A percentile compares a stretch with the other conserved stretches of the same genome.
These are phyloP conservation scores for Nakazawaea ernobii DNA, from an alignment of 805 yeast genomes.

Conservation along the genomic window DNA sequence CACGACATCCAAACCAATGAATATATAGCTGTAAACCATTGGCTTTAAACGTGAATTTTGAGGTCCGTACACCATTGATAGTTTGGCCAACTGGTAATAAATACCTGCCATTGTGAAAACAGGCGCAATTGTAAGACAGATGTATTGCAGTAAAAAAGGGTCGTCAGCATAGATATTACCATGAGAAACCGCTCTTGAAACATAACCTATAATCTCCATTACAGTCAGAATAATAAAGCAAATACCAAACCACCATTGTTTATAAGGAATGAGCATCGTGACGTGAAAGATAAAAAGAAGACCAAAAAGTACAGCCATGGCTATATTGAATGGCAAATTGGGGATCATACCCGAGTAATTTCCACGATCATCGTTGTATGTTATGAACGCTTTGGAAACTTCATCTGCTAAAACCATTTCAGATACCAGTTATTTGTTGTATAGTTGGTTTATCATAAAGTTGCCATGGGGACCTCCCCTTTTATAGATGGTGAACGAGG, in stretches of 20 bases:
- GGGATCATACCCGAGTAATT: constrained; percentile 36
- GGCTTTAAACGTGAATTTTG: constrained; percentile 48
- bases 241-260: constrained; percentile 61
- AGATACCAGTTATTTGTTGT: too few relatives aligned
- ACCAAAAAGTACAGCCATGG: constrained; percentile 50
- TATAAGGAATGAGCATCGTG: constrained; percentile 36
- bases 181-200: constrained; percentile 49
- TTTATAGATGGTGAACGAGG: too few relatives aligned
- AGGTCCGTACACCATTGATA: constrained; percentile 56
- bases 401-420: too few relatives aligned
- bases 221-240: constrained; percentile 51
- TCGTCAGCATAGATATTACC: constrained; percentile 26
- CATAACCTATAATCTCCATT: constrained; percentile 64
- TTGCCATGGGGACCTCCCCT: too few relatives aligned
- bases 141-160: constrained; percentile 57
- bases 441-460: too few relatives aligned
- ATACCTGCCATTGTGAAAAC: constrained; percentile 81
- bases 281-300: constrained; percentile 37
- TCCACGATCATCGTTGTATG: too few relatives aligned
- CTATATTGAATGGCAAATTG: constrained; percentile 50
- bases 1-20: constrained; percentile 60
- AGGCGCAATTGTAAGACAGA: constrained; percentile 71
- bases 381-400: too few relatives aligned
- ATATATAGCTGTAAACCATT: constrained; percentile 54
- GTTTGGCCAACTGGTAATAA: constrained; percentile 64